Evolutionary conservation across 2,329 filamentous ascomycete genomes (phyloP).

Genomic region (Aspergillus unguis): DNA sequence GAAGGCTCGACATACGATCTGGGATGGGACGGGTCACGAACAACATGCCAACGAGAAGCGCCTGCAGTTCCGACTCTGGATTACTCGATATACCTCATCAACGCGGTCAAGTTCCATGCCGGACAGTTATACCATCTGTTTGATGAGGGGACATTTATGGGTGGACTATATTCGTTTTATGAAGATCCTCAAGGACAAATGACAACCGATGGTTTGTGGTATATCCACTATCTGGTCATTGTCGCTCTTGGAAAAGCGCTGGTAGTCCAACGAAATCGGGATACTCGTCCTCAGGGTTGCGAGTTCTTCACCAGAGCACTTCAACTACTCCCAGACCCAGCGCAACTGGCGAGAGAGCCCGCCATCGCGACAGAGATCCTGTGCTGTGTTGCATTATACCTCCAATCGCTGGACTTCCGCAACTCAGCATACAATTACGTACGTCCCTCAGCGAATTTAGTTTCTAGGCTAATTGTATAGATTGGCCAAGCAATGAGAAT

Average conservation of each 20-base stretch:
- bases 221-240: slow-evolving; percentile 53
- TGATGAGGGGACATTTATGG: slow-evolving; percentile 48
- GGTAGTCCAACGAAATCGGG: slow-evolving; percentile 33
- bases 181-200: slow-evolving; percentile 29
- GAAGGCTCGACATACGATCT: slow-evolving; percentile 53
- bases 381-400: slow-evolving; percentile 37
- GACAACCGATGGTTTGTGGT: slow-evolving; percentile 43
- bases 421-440: slow-evolving; percentile 42
- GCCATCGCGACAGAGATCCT: slow-evolving; percentile 34
- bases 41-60: slow-evolving; percentile 23
- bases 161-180: slow-evolving; percentile 43
- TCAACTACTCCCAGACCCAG: slow-evolving; percentile 39
- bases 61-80: slow-evolving; percentile 50
- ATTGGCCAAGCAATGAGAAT: slow-evolving; percentile 28
- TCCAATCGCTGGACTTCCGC: slow-evolving; percentile 44
- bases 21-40: slow-evolving; percentile 47
- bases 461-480: slow-evolving; percentile 22
- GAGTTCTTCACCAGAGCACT: slow-evolving; percentile 41
- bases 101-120: slow-evolving; percentile 56
- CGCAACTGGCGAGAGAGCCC: slow-evolving; percentile 27
- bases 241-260: slow-evolving; percentile 58
- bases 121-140: slow-evolving; percentile 55
- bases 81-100: slow-evolving; percentile 53
- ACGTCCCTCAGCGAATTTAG: slow-evolving; percentile 3
- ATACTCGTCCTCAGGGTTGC: slow-evolving; percentile 32